A percentile compares a stretch with the other conserved stretches of the same genome.
Evolutionary conservation across 495 filamentous ascomycete species (phyloP).

Genomic region (Diplogelasinospora grovesii): DNA sequence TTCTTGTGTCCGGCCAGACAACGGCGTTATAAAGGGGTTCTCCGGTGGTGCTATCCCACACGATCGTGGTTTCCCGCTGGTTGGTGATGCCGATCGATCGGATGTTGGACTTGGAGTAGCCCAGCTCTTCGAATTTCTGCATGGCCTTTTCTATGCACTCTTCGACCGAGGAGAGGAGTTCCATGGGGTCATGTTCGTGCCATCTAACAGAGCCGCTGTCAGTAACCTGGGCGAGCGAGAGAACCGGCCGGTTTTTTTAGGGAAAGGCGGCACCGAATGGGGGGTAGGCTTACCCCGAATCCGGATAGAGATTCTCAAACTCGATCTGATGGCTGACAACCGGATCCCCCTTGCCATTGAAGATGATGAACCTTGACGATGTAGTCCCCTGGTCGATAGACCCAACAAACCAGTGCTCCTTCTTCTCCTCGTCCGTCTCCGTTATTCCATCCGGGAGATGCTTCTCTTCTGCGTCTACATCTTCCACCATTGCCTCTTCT

Average conservation of each 20-base stretch:
- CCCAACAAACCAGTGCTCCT: slow-evolving; percentile 40
- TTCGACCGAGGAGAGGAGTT: slow-evolving; percentile 71
- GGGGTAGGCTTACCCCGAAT: slow-evolving; percentile 89
- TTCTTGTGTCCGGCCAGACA: slow-evolving; percentile 91
- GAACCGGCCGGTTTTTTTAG: background rate
- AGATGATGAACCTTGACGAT: slow-evolving; percentile 87
- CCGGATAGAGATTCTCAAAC: slow-evolving; percentile 81
- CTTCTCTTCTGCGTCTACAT: slow-evolving; percentile 7
- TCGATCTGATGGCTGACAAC: slow-evolving; percentile 86
- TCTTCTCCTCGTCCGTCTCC: slow-evolving; percentile 25
- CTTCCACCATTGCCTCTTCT: background rate
- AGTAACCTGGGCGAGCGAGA: too few species aligned
- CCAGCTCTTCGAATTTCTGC: slow-evolving; percentile 61
- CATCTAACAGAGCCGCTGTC: too few species aligned
- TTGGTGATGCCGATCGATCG: slow-evolving; percentile 89
- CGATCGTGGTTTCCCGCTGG: slow-evolving; percentile 87
- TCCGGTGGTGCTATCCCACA: slow-evolving; percentile 85
- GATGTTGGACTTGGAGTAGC: slow-evolving; percentile 65
- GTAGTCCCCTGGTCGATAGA: slow-evolving; percentile 91
- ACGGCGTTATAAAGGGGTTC: slow-evolving; percentile 84
- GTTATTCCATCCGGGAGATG: slow-evolving; percentile 23
- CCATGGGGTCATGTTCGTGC: slow-evolving; percentile 88
- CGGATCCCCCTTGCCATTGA: slow-evolving; percentile 71
- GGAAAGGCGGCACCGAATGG: slow-evolving; percentile 16
- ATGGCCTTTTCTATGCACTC: slow-evolving; percentile 80